Conservation (phyloP, 202 grass and related monocot species). For the Saccharum hybrid region DNA sequence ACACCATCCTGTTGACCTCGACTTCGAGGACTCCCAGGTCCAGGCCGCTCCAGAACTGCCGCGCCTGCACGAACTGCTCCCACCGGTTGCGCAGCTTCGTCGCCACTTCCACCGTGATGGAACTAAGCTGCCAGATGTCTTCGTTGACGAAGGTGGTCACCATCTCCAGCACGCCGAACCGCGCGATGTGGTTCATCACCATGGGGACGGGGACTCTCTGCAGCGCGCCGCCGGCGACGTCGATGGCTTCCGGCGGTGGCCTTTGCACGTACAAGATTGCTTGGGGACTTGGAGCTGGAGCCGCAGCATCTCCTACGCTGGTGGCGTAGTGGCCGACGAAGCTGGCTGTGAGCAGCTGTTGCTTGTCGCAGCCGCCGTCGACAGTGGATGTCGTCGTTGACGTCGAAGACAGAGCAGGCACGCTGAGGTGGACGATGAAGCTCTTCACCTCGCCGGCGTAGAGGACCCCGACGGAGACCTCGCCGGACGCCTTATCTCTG, state of each 20-base stretch:
- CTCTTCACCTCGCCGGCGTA: slow-evolving; percentile 15
- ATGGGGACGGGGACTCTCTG: background rate
- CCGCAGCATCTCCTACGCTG: background rate
- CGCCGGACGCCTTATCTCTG: background rate
- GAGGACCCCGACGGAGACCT: background rate
- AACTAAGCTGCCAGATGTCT: background rate
- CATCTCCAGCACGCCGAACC: background rate
- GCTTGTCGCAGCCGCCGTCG: background rate
- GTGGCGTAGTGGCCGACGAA: background rate
- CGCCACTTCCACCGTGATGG: background rate
- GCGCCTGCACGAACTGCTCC: background rate
- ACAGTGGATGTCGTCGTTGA: too few species aligned
- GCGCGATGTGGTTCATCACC: background rate
- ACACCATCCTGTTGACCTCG: slow-evolving; percentile 8
- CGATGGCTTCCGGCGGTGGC: background rate
- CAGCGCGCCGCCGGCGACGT: background rate
- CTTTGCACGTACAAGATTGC: background rate
- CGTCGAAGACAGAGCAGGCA: background rate
- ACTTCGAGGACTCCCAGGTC: background rate
- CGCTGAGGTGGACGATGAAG: slow-evolving; percentile 22
- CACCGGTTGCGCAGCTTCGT: background rate
- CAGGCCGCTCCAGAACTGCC: slow-evolving; percentile 26
- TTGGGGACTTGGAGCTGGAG: background rate
- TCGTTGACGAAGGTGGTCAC: background rate
- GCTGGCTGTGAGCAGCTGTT: background rate